Conservation (phyloP, 2,329 filamentous ascomycete genomes). For the Teratosphaeria gauchensis region DNA sequence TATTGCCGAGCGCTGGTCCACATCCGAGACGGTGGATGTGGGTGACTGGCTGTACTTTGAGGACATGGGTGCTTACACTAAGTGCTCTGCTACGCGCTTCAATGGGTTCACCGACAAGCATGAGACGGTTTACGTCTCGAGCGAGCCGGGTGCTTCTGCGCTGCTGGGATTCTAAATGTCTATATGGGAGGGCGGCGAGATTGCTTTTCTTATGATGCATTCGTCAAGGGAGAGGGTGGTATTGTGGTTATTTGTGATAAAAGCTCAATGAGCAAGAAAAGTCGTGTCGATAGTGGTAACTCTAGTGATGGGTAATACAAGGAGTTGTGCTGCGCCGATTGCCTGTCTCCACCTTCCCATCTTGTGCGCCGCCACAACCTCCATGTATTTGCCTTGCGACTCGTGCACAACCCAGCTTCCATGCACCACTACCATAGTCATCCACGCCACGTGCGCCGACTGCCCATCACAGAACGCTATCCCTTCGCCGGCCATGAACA, state of each 20-base stretch:
- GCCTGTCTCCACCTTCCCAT: background rate
- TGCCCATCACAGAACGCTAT: no score
- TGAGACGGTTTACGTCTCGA: constrained; percentile 89
- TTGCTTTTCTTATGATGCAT: background rate
- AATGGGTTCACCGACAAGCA: constrained; percentile 93
- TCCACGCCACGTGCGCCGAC: no score
- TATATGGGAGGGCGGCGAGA: background rate
- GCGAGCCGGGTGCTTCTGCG: constrained; percentile 76
- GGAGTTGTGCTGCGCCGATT: background rate
- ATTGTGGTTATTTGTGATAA: background rate
- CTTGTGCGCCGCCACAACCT: background rate
- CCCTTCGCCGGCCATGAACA: no score
- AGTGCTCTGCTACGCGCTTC: constrained; percentile 95
- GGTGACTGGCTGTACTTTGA: constrained; percentile 99
- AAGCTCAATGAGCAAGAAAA: background rate
- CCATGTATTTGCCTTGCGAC: no score
- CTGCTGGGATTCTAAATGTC: constrained; percentile 42
- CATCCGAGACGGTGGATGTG: constrained; percentile 70
- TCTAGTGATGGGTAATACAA: background rate
- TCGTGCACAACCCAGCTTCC: no score
- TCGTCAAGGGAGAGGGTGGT: background rate
- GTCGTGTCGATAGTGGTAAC: background rate
- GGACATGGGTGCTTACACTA: constrained; percentile 97
- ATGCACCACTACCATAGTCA: no score
- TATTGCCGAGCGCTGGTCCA: constrained; percentile 71